phyloP scores from a whole-genome alignment of 2,329 filamentous ascomycete species.

The Rutstroemia sp. region DNA sequence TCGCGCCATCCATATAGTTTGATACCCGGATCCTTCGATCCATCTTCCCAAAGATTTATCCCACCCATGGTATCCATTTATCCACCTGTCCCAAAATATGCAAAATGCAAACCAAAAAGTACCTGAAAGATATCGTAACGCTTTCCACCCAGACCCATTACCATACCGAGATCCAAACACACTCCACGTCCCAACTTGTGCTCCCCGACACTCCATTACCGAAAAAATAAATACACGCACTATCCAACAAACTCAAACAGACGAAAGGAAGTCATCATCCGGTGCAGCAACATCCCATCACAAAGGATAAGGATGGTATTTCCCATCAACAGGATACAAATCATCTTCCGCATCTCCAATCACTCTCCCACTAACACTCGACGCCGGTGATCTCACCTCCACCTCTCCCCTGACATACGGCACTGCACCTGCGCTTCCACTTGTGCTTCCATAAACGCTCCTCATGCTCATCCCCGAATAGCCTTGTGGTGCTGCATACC shows the following conservation, averaged over 20 bases:
- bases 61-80: not conserved
- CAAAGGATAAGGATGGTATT: conserved; percentile 20
- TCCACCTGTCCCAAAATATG: not conserved
- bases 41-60: not conserved
- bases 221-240: not conserved
- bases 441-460: not conserved
- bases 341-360: not conserved
- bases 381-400: not conserved
- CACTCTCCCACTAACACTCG: not conserved
- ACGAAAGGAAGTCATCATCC: not conserved
- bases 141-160: not conserved
- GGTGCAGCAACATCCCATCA: not conserved
- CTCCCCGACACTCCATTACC: too few relatives aligned
- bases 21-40: not conserved
- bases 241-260: not conserved
- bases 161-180: too few relatives aligned
- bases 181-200: too few relatives aligned
- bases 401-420: conserved; percentile 6
- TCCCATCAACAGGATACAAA: conserved; percentile 20
- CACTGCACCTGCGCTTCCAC: not conserved
- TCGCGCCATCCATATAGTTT: conserved; percentile 3
- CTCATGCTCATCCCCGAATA: not conserved
- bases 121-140: not conserved
- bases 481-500: not conserved
- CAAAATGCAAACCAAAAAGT: not conserved